These are phyloP conservation scores for Chara braunii DNA, from an alignment of 139 green algal genomes.

Conservation along the genomic window DNA sequence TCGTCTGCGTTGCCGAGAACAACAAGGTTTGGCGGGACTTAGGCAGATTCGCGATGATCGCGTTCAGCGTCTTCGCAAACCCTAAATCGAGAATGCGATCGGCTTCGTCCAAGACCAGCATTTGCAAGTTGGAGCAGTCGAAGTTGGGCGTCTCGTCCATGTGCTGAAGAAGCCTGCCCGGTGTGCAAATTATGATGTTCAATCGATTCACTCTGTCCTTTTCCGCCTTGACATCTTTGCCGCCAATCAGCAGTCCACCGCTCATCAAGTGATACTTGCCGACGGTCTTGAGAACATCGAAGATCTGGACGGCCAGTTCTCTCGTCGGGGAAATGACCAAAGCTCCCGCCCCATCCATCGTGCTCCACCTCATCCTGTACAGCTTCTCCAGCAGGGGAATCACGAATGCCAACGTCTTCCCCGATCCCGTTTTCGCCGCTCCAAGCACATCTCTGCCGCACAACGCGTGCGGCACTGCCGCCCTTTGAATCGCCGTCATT, in stretches of 20 bases:
- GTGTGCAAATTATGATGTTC: conserved; percentile 89
- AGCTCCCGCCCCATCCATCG: conserved; percentile 79
- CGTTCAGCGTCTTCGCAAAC: conserved; percentile 80
- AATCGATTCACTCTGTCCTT: conserved; percentile 48
- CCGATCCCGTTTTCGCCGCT: conserved; percentile 93
- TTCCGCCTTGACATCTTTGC: conserved; percentile 66
- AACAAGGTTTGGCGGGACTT: conserved; percentile 73
- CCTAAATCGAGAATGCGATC: conserved; percentile 95
- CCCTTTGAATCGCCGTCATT: conserved; percentile 86
- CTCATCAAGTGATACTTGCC: conserved; percentile 69
- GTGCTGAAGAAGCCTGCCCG: conserved; percentile 92
- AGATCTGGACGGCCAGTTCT: conserved; percentile 90
- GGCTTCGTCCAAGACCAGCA: conserved; percentile 95
- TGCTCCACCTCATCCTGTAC: conserved; percentile 71
- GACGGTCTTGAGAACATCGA: conserved; percentile 74
- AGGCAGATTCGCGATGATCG: conserved; percentile 89
- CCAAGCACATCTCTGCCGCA: conserved; percentile 84
- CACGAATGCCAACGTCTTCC: conserved; percentile 93
- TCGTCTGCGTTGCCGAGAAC: conserved; percentile 79
- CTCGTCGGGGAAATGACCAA: conserved; percentile 89
- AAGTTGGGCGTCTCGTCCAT: conserved; percentile 98
- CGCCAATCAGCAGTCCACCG: conserved; percentile 88
- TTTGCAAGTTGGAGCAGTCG: conserved; percentile 60
- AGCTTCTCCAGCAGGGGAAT: conserved; percentile 86
- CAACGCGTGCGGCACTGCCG: conserved; percentile 83